These are phyloP conservation scores for Heterobasidion occidentale DNA, from an alignment of 1,284 basidiomycete genomes.

Conservation along the genomic window DNA sequence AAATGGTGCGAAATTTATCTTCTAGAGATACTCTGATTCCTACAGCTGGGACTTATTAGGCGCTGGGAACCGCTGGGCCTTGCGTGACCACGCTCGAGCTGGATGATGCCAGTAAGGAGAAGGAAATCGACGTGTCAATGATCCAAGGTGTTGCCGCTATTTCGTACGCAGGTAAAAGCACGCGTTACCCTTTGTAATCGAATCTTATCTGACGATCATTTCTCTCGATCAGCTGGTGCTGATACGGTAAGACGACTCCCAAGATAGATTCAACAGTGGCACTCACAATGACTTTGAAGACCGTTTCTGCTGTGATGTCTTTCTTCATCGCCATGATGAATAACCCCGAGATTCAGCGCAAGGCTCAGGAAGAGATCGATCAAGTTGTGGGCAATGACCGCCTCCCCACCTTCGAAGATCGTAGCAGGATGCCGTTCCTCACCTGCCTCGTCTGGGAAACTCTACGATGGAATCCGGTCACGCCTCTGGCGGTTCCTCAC, in stretches of 20 bases:
- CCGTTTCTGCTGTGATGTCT: neutral
- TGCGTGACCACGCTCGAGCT: neutral
- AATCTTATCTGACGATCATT: neutral
- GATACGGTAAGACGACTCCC: conserved; percentile 1
- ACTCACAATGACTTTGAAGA: neutral
- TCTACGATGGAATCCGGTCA: conserved; percentile 13
- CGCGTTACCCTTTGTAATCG: neutral
- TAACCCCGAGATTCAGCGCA: conserved; percentile 1
- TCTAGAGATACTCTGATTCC: neutral
- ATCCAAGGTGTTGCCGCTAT: neutral
- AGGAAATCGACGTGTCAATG: neutral
- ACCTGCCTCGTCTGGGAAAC: conserved; percentile 11
- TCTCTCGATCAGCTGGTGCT: neutral
- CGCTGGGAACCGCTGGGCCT: neutral
- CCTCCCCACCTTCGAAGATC: conserved; percentile 1
- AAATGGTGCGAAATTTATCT: neutral
- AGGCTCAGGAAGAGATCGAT: conserved; percentile 1
- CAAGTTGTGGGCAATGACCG: conserved; percentile 1
- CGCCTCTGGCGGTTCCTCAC: neutral
- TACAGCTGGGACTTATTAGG: neutral
- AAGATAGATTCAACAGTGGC: conserved; percentile 5
- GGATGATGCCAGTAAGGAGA: neutral
- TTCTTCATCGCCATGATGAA: conserved; percentile 1
- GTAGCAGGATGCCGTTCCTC: neutral
- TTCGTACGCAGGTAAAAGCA: neutral